These are phyloP conservation scores for Hysterium pulicare DNA, from an alignment of 2,329 filamentous ascomycete genomes.

Conservation along the genomic window DNA sequence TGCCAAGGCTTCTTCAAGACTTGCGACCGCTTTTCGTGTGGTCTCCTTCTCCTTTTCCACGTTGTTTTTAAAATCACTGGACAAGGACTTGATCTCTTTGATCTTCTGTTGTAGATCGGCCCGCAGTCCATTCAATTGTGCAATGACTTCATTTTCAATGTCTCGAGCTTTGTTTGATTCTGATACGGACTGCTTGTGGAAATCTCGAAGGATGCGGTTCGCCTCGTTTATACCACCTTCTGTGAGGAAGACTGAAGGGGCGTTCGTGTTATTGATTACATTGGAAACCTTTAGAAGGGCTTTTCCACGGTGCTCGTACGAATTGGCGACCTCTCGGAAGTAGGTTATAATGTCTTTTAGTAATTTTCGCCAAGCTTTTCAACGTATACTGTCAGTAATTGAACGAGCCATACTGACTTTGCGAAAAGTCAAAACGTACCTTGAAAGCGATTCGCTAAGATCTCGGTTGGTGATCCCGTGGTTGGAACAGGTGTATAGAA, in stretches of 20 bases:
- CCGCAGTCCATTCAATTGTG: conserved; percentile 78
- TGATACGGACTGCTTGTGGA: conserved; percentile 74
- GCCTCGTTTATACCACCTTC: conserved; percentile 87
- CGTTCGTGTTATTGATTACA: conserved; percentile 73
- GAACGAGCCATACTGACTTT: neutral
- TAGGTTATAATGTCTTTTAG: conserved; percentile 92
- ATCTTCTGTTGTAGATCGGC: conserved; percentile 93
- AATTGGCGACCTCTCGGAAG: conserved; percentile 85
- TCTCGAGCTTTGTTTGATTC: conserved; percentile 88
- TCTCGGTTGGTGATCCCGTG: conserved; percentile 80
- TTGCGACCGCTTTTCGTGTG: conserved; percentile 74
- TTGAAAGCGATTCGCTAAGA: conserved; percentile 84
- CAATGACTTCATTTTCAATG: conserved; percentile 87
- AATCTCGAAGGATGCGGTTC: conserved; percentile 72
- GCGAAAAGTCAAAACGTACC: conserved; percentile 49
- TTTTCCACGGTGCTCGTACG: conserved; percentile 84
- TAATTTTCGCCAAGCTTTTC: conserved; percentile 84
- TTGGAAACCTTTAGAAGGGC: conserved; percentile 78
- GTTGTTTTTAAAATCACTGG: conserved; percentile 93
- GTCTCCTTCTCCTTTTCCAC: conserved; percentile 92
- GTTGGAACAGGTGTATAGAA: conserved; percentile 91
- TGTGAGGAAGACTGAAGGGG: conserved; percentile 71
- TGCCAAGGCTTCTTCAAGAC: conserved; percentile 77
- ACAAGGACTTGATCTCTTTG: conserved; percentile 93
- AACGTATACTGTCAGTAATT: conserved; percentile 14